These are phyloP conservation scores for Fusarium sp. DNA, from an alignment of 2,329 filamentous ascomycete species.

Conservation along the genomic window DNA sequence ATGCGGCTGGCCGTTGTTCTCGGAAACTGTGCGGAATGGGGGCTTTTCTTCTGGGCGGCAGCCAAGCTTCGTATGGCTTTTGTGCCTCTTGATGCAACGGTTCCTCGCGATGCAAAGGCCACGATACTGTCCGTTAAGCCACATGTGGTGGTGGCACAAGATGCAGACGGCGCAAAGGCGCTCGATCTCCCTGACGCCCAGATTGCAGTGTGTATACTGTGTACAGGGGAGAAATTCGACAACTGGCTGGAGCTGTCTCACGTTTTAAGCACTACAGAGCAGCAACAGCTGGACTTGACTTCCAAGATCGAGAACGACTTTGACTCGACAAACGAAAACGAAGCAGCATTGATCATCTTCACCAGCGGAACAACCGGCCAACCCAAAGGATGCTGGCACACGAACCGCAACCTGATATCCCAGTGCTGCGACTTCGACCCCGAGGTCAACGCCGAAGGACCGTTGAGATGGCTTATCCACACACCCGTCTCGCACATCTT, in stretches of 20 bases:
- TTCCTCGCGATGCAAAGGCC: slow-evolving; percentile 40
- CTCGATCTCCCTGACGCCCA: slow-evolving; percentile 31
- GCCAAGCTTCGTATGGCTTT: slow-evolving; percentile 54
- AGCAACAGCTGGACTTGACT: background rate
- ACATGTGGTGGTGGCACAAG: slow-evolving; percentile 52
- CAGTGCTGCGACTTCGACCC: slow-evolving; percentile 55
- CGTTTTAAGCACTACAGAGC: slow-evolving; percentile 9
- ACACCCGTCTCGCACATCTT: slow-evolving; percentile 57
- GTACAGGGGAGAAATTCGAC: slow-evolving; percentile 29
- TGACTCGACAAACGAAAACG: slow-evolving; percentile 9
- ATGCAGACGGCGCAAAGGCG: slow-evolving; percentile 40
- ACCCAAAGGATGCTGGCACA: slow-evolving; percentile 62
- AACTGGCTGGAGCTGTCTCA: slow-evolving; percentile 43
- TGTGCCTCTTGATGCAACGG: slow-evolving; percentile 53
- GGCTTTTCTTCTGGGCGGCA: slow-evolving; percentile 55
- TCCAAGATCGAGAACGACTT: background rate
- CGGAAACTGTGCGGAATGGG: slow-evolving; percentile 57
- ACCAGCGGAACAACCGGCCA: slow-evolving; percentile 64
- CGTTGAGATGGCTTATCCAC: slow-evolving; percentile 56
- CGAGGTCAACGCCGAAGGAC: slow-evolving; percentile 47
- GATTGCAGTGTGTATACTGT: slow-evolving; percentile 42
- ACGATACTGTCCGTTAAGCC: slow-evolving; percentile 47
- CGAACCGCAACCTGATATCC: slow-evolving; percentile 56
- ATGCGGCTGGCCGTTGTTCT: slow-evolving; percentile 52
- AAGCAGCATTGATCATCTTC: slow-evolving; percentile 59